Evolutionary conservation across 2,329 filamentous ascomycete genomes (phyloP), one percentile per base, ranked within the genome.

Genomic region (Zasmidium citrigriseum): DNA sequence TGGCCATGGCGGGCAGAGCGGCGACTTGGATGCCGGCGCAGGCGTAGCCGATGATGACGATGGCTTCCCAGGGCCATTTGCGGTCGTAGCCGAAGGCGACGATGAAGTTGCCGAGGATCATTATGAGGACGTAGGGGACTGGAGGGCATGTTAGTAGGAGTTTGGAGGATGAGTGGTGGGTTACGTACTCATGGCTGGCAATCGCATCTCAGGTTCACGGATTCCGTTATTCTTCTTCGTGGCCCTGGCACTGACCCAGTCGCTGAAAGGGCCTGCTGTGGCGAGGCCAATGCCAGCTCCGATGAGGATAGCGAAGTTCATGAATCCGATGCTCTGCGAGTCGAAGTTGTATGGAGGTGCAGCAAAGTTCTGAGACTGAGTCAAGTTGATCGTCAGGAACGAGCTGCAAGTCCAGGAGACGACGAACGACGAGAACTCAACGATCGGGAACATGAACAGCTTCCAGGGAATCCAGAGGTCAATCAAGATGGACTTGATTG

Each of bases 391-490:
- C 2, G 80, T 82, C 48, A 88, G 73, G 72, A 86, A 86, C 21
- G 74, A 79, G 45, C 78, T 82, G 55, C 83, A 83, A 9, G 77
- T 78, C 83, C 83, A 88, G 22, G 81, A 83, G 5, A 86, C 83
- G 23, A 86, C 80, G 64, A 88, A 87, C 16, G 83, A 79, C 1
- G 85, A 78, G 57, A 86, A 84, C 61, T 87, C 80, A 45, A 88
- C 81, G 57, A 88, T 87, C 0, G 86, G 86, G 70, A 84, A 88
- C 0, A 77, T 64, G 67, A 86, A 82, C 1, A 88, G 75, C 64
- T 86, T 85, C 80, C 83, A 86, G 0, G 86, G 86, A 7, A 84
- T 78, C 79, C 80, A 86, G 21, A 88, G 75, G 63, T 85, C 83
- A 25, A 79, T 70, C 1, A 82, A 45, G 24, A 87, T 75, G 21